These are phyloP conservation scores for Nematocida sp. DNA, from an alignment of 371 early-diverging fungal species.

Conservation along the genomic window DNA sequence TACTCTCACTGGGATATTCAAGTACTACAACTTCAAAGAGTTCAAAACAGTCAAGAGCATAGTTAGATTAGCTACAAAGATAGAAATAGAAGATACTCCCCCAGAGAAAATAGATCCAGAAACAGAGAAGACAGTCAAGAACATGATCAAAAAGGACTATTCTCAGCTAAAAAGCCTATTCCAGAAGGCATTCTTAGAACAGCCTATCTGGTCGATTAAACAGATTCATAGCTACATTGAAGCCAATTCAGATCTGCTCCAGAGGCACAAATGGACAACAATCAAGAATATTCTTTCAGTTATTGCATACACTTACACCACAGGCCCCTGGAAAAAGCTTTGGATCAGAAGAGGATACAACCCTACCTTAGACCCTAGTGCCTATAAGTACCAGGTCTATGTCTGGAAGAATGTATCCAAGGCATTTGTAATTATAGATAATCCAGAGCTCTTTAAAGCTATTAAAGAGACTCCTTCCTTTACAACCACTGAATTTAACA, in stretches of 20 bases:
- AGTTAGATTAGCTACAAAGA: not conserved
- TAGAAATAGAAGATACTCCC: slow-evolving; percentile 3
- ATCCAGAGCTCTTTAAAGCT: slow-evolving; percentile 48
- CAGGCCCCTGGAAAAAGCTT: slow-evolving; percentile 63
- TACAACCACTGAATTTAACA: slow-evolving; percentile 34
- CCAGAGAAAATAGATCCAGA: not conserved
- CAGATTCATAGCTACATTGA: not conserved
- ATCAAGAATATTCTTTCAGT: slow-evolving; percentile 55
- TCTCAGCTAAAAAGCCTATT: not conserved
- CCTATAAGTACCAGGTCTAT: slow-evolving; percentile 61
- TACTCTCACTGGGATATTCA: slow-evolving; percentile 18
- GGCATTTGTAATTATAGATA: slow-evolving; percentile 52
- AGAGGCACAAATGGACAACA: slow-evolving; percentile 16
- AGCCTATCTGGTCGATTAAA: slow-evolving; percentile 31
- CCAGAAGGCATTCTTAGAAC: not conserved
- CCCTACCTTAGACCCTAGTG: slow-evolving; percentile 52
- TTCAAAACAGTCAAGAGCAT: slow-evolving; percentile 18
- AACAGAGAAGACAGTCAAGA: not conserved
- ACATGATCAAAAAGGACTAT: not conserved
- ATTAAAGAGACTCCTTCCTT: slow-evolving; percentile 54
- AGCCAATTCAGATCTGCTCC: not conserved
- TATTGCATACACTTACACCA: slow-evolving; percentile 51
- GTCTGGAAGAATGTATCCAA: slow-evolving; percentile 41
- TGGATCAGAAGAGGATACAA: slow-evolving; percentile 62
- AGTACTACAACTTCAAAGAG: slow-evolving; percentile 49